Evolutionary conservation across 805 yeast species (phyloP).

Genomic region (Metschnikowia henanensis): DNA sequence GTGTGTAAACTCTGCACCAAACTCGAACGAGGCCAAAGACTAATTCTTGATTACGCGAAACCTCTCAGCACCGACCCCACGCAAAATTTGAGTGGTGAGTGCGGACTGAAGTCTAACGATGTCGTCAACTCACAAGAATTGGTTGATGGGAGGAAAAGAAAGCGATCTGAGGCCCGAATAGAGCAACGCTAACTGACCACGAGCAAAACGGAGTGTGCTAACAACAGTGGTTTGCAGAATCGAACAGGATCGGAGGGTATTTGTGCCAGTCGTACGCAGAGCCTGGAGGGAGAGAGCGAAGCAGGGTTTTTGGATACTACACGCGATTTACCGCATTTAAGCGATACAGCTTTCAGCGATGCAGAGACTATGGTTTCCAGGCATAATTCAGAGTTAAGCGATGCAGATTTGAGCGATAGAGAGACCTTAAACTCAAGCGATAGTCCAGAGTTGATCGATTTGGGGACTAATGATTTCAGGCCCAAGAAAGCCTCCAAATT

Average conservation of each 20-base stretch:
- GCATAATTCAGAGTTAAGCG: neutral
- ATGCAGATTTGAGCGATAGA: neutral
- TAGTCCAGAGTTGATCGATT: neutral
- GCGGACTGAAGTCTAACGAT: neutral
- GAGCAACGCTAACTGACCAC: neutral
- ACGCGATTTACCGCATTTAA: neutral
- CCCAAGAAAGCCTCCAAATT: neutral
- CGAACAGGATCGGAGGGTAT: neutral
- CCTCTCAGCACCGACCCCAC: too few species aligned
- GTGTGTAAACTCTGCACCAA: neutral
- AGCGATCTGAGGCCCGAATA: neutral
- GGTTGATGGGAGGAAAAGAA: neutral
- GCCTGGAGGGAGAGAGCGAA: neutral
- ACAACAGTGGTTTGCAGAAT: neutral
- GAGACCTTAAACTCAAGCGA: neutral
- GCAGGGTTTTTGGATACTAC: neutral
- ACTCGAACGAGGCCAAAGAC: neutral
- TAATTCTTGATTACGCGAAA: too few species aligned
- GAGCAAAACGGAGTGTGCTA: neutral
- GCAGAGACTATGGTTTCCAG: neutral
- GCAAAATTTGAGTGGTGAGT: neutral
- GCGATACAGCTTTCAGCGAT: neutral
- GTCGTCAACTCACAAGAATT: neutral
- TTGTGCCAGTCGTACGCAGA: conserved; percentile 1
- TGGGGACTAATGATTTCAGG: neutral